These are phyloP conservation scores for Baudoinia panamericana DNA, from an alignment of 495 filamentous ascomycete species.

Conservation along the genomic window DNA sequence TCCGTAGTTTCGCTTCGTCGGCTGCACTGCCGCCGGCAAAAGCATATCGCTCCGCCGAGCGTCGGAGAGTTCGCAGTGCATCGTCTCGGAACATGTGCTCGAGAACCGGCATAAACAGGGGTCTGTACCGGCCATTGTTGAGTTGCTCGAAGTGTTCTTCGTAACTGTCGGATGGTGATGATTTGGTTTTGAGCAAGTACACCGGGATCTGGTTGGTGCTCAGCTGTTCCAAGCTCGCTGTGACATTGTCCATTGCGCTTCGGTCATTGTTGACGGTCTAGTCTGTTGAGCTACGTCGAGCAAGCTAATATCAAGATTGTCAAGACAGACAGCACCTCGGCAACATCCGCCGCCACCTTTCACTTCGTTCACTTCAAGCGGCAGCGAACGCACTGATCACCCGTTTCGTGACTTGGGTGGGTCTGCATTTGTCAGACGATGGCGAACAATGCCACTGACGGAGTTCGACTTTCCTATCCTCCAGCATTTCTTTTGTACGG, in stretches of 20 bases:
- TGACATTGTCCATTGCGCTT: constrained; percentile 13
- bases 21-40: constrained; percentile 12
- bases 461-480: constrained; percentile 21
- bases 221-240: constrained; percentile 7
- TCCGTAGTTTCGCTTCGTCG: constrained; percentile 3
- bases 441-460: constrained; percentile 14
- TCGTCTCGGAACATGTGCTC: constrained; percentile 49
- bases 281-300: too few relatives aligned
- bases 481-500: constrained; percentile 19
- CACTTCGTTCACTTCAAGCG: too few relatives aligned
- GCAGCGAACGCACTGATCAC: too few relatives aligned
- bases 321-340: too few relatives aligned
- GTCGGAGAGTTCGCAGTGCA: constrained; percentile 30
- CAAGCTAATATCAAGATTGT: too few relatives aligned
- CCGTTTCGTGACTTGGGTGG: too few relatives aligned
- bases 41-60: constrained; percentile 22
- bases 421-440: constrained; percentile 11
- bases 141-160: constrained; percentile 51
- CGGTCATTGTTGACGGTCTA: neutral
- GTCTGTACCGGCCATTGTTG: constrained; percentile 38
- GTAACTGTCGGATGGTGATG: constrained; percentile 65
- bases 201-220: constrained; percentile 36
- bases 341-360: too few relatives aligned
- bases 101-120: constrained; percentile 72
- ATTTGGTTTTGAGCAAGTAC: constrained; percentile 78